Percentiles rank a stretch among this genome's conserved stretches.
phyloP scores from a whole-genome alignment of 768 basidiomycete species.

The Suillus subalutaceus region DNA sequence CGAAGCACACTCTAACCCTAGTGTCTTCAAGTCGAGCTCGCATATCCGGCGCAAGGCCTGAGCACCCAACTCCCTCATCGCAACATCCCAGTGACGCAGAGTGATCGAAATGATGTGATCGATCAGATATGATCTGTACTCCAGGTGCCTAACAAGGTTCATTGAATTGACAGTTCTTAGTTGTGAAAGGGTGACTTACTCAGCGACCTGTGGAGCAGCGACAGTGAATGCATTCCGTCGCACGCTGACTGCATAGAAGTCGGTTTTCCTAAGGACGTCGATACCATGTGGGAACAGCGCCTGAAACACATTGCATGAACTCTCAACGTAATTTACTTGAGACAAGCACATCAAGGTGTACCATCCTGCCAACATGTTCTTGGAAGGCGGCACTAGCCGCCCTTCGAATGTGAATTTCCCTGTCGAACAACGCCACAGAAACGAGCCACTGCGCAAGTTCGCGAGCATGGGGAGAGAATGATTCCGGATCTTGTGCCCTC shows the following conservation, averaged over 20 bases:
- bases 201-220: slow-evolving; percentile 85
- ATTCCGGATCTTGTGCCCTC: slow-evolving; percentile 64
- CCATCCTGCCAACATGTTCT: slow-evolving; percentile 93
- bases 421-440: slow-evolving; percentile 85
- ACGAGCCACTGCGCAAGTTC: slow-evolving; percentile 72
- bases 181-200: slow-evolving; percentile 53
- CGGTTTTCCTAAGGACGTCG: slow-evolving; percentile 86
- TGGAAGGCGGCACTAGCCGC: slow-evolving; percentile 98
- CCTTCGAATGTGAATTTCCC: slow-evolving; percentile 91
- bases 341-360: slow-evolving; percentile 35
- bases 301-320: slow-evolving; percentile 45
- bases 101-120: slow-evolving; percentile 75
- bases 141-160: slow-evolving; percentile 58
- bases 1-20: slow-evolving; percentile 52
- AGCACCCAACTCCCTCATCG: slow-evolving; percentile 78
- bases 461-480: slow-evolving; percentile 61
- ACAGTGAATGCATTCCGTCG: slow-evolving; percentile 82
- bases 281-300: slow-evolving; percentile 92
- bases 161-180: slow-evolving; percentile 16
- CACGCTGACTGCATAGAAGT: slow-evolving; percentile 93
- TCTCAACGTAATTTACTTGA: slow-evolving; percentile 11
- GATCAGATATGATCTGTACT: slow-evolving; percentile 72
- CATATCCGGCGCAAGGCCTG: slow-evolving; percentile 74
- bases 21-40: slow-evolving; percentile 52
- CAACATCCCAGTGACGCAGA: slow-evolving; percentile 86